Conservation (phyloP, 208 protist genomes). For the Trypanosomatidae sp. region DNA sequence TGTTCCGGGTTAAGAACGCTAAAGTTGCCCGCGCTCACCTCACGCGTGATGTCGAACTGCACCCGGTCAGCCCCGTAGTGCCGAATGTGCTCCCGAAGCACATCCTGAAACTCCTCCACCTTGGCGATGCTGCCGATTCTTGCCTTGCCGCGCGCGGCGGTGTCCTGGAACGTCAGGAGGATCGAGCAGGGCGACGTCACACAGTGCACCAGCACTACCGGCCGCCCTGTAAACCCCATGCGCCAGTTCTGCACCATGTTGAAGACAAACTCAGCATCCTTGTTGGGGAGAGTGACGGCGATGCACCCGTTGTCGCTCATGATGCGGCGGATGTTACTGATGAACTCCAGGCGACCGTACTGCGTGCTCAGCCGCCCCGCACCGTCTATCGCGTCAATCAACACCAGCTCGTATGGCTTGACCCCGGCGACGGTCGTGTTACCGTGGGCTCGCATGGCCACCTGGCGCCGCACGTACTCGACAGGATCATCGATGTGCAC, state of each 20-base stretch:
- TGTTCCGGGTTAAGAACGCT: slow-evolving; percentile 63
- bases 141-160: slow-evolving; percentile 57
- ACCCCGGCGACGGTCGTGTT: slow-evolving; percentile 2
- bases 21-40: slow-evolving; percentile 73
- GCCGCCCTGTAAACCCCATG: slow-evolving; percentile 72
- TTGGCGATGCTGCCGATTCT: slow-evolving; percentile 77
- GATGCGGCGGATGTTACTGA: slow-evolving; percentile 64
- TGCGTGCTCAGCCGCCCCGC: slow-evolving; percentile 60
- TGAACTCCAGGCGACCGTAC: slow-evolving; percentile 80
- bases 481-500: slow-evolving; percentile 66
- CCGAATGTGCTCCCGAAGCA: slow-evolving; percentile 64
- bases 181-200: slow-evolving; percentile 75
- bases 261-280: slow-evolving; percentile 67
- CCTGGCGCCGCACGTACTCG: slow-evolving; percentile 57
- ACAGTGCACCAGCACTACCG: slow-evolving; percentile 85
- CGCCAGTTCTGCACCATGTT: slow-evolving; percentile 90
- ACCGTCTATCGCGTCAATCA: slow-evolving; percentile 78
- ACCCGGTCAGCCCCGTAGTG: slow-evolving; percentile 81
- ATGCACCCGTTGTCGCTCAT: slow-evolving; percentile 70
- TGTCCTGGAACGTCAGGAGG: slow-evolving; percentile 89
- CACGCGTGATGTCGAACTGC: slow-evolving; percentile 77
- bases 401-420: slow-evolving; percentile 72
- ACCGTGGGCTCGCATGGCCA: slow-evolving; percentile 16
- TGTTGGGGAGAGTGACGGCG: slow-evolving; percentile 72
- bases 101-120: slow-evolving; percentile 79